Conservation (phyloP, 2,329 filamentous ascomycete species). For the Immersiporthe knoxdaviesiana region DNA sequence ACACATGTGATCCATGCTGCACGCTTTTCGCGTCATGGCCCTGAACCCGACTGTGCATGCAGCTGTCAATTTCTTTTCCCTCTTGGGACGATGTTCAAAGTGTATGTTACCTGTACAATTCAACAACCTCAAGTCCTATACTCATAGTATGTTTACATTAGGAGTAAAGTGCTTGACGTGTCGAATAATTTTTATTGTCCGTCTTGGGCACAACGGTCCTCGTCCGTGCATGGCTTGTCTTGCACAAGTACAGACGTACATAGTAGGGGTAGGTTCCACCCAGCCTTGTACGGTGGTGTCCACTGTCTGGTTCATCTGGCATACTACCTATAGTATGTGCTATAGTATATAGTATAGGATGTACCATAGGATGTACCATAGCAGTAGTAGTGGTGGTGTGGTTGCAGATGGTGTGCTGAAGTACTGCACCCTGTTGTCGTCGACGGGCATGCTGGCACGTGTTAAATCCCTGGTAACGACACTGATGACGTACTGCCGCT, state of each 20-base stretch:
- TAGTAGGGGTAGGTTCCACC: not conserved
- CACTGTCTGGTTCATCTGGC: no score
- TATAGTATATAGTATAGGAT: not conserved
- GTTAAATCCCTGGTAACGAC: not conserved
- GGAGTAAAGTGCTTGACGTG: not conserved
- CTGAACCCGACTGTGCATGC: not conserved
- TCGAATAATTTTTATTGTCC: not conserved
- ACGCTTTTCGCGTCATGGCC: not conserved
- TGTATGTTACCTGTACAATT: not conserved
- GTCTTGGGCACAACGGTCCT: no score
- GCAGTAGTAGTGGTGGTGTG: not conserved
- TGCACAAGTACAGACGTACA: not conserved
- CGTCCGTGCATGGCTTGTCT: not conserved
- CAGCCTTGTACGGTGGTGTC: no score
- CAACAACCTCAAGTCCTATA: not conserved
- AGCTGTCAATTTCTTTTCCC: not conserved
- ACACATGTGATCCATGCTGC: constrained; percentile 1
- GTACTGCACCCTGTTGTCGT: not conserved
- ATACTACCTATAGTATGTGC: not conserved
- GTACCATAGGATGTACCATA: not conserved
- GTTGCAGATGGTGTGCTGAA: not conserved
- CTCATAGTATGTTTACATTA: not conserved
- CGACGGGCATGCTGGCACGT: constrained; percentile 1
- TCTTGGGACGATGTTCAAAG: not conserved
- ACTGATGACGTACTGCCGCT: not conserved